Base-by-base conservation (phyloP, 148 eudicot genomes). In the Chenopodium formosanum region DNA sequence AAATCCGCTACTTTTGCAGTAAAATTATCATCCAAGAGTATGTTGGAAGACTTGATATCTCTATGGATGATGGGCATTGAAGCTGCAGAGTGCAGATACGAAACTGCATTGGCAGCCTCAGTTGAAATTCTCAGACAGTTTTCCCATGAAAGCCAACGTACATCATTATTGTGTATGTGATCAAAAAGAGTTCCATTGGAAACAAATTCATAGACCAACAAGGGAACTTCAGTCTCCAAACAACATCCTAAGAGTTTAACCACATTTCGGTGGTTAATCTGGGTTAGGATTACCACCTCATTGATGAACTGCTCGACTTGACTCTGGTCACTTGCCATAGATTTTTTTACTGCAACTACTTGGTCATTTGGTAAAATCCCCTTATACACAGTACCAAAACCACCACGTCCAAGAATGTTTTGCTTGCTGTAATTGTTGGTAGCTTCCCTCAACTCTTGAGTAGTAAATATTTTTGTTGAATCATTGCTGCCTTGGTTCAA, bases 191-290 rank as follows among this genome's bases (percentile, higher is more conserved):
- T 84, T 23, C 86, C 86, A 25, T 80, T 80, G 6, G 86, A 46
- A 23, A 84, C 64, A 60, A 56, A 84, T 48, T 84, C 86, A 64
- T 80, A 84, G 4, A 84, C 86, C 7, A 84, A 53, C 9, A 84
- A 69, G 19, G 83, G 83, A 12, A 84, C 86, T 37, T 80, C 83
- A 0, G 80, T 69, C 80, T 84, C 86, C 31, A 84, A 76, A 48
- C 86, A 84, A 63, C 86, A 84, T 52, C 86, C 86, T 20, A 74
- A 73, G 50, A 84, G 66, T 64, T 81, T 81, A 1, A 81, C 83
- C 25, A 81, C 79, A 20, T 81, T 81, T 37, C 86, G 34, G 56
- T 83, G 86, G 48, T 79, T 83, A 32, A 67, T 56, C 52, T 83
- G 86, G 19, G 79, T 62, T 4, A 83, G 60, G 22, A 83, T 79